phyloP scores from a whole-genome alignment of 345 rosid species.

The Acer negundo region DNA sequence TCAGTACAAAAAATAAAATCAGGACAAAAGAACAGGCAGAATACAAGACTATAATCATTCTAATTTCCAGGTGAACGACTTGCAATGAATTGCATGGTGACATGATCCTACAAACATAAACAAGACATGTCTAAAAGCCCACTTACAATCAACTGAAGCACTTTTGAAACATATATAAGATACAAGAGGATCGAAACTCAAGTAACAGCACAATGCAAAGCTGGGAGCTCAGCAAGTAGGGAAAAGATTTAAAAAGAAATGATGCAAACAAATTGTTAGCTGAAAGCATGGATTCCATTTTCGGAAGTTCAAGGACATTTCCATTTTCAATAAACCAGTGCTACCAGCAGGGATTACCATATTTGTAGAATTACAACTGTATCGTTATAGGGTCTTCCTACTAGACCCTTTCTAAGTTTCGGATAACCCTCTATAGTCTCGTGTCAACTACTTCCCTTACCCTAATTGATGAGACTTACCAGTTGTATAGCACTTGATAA shows the following conservation, averaged over 20 bases:
- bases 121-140: not conserved
- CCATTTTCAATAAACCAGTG: not conserved
- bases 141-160: not conserved
- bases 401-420: not conserved
- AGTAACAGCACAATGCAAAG: not conserved
- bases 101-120: constrained; percentile 4
- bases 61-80: not conserved
- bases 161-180: not conserved
- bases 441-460: not conserved
- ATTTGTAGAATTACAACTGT: not conserved
- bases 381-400: not conserved
- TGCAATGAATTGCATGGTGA: not conserved
- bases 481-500: not conserved
- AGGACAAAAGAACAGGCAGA: not conserved
- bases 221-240: not conserved
- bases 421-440: not conserved
- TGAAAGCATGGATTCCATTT: not conserved
- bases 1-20: constrained; percentile 5
- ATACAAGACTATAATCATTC: constrained; percentile 3
- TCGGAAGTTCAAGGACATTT: too few species aligned
- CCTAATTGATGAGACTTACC: not conserved
- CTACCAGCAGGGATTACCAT: not conserved
- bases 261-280: not conserved
- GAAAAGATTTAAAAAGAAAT: not conserved
- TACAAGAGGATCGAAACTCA: not conserved